Evolutionary conservation across 768 basidiomycete species (phyloP), one percentile per base, ranked within the genome.

Genomic region (Termitomyces sp.): DNA sequence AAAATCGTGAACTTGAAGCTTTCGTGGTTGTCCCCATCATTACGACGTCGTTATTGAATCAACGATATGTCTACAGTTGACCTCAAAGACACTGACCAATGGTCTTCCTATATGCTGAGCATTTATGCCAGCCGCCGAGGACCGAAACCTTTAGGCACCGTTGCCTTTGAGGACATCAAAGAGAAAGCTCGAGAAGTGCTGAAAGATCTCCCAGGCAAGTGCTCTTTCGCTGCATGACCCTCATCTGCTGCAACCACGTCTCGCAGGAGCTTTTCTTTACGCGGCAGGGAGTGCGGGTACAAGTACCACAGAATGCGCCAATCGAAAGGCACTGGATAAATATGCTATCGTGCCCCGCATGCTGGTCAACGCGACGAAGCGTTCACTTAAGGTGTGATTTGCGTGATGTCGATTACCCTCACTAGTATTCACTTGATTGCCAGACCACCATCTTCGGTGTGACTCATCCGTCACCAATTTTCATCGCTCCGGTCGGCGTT

Each of bases 341-440:
- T 92, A 79, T 75, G 80, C 79, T 35, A 87, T 95, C 65, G 73
- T 93, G n/a, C 90, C 90, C 2, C 80, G 85, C 6, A 90, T 91
- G 88, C 78, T 92, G 32, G 75, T 82, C 19, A 73, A 84, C 58
- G 79, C 79, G 0, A 81, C 81, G 4, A 65, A 70, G 19, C 79
- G 88, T 21, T 80, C 66, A 45, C 65, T 93, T 30, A 79, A 86
- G 61, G 90, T 86, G 61, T 49, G 74, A 58, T 10, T 40, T 19
- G 32, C 24, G 24, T 7, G 30, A 19, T 24, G 17, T 26, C 2
- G 9, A 5, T 17, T 19, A 12, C 37, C 21, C 15, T 21, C 34
- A 48, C 26, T 32, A 7, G 12, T n/a, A 38, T 9, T 22, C 8
- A 43, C 21, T 2, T 41, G 19, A 12, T 42, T 15, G 40, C 45